Evolutionary conservation across 2,329 filamentous ascomycete species (phyloP).

Genomic region (Claviceps digitariae): DNA sequence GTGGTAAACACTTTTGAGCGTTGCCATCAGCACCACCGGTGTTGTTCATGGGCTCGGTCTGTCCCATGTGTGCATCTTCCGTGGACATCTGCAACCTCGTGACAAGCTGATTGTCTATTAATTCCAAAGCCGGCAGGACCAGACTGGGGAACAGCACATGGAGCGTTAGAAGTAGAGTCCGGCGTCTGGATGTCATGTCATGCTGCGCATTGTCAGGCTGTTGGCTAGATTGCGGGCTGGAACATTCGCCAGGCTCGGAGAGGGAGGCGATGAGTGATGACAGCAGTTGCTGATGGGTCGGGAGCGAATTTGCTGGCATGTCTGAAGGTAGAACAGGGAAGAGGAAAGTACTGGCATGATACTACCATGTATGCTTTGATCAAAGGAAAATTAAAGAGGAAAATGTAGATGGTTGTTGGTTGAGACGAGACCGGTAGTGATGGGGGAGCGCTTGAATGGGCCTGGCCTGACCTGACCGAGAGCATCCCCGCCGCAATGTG

Average conservation of each 20-base stretch:
- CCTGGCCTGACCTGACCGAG: too few species aligned
- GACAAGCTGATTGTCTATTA: constrained; percentile 68
- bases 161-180: constrained; percentile 57
- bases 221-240: background rate
- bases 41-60: background rate
- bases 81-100: background rate
- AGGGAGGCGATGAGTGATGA: constrained; percentile 2
- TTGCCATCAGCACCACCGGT: background rate
- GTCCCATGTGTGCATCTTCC: background rate
- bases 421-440: too few species aligned
- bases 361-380: too few species aligned
- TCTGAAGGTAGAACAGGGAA: background rate
- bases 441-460: too few species aligned
- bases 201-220: background rate
- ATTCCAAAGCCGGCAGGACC: constrained; percentile 71
- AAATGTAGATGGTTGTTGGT: background rate
- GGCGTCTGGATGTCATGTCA: constrained; percentile 15
- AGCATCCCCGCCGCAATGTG: too few species aligned
- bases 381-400: too few species aligned
- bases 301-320: background rate
- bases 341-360: background rate
- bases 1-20: background rate
- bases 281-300: background rate
- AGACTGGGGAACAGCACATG: constrained; percentile 76
- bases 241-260: background rate